phyloP scores from a whole-genome alignment of 1,284 basidiomycete genomes.

The Boletus sp. region DNA sequence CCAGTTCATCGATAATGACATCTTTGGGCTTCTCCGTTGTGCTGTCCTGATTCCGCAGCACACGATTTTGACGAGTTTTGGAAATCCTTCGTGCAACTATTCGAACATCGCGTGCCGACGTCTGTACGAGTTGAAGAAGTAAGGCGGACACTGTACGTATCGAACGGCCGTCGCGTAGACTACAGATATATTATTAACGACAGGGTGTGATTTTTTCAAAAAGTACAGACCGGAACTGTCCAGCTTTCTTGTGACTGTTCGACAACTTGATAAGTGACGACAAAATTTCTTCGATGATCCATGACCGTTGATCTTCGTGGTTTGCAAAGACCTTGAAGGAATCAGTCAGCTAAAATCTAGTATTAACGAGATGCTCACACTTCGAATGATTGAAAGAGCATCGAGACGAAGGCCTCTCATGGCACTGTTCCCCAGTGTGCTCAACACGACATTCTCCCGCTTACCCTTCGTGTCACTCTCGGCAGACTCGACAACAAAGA shows the following conservation, averaged over 20 bases:
- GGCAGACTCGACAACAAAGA: slow-evolving; percentile 76
- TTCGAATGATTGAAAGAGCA: slow-evolving; percentile 78
- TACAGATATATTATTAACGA: slow-evolving; percentile 27
- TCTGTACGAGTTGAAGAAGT: slow-evolving; percentile 93
- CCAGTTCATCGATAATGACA: slow-evolving; percentile 62
- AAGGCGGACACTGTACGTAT: slow-evolving; percentile 93
- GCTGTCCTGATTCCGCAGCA: slow-evolving; percentile 59
- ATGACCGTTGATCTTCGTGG: slow-evolving; percentile 85
- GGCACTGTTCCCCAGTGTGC: slow-evolving; percentile 65
- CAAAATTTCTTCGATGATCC: slow-evolving; percentile 97
- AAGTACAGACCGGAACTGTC: slow-evolving; percentile 72
- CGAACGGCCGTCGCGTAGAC: slow-evolving; percentile 76
- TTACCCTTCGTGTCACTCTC: slow-evolving; percentile 54
- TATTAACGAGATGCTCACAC: slow-evolving; percentile 50
- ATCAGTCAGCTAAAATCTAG: slow-evolving; percentile 1
- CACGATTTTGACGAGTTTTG: slow-evolving; percentile 61
- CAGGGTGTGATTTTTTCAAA: background rate
- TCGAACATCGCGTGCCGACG: slow-evolving; percentile 80
- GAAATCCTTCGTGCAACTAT: slow-evolving; percentile 59
- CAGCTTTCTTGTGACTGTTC: slow-evolving; percentile 83
- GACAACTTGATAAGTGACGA: slow-evolving; percentile 86
- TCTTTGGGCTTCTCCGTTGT: slow-evolving; percentile 45
- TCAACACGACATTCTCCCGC: slow-evolving; percentile 55
- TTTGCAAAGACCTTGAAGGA: slow-evolving; percentile 77
- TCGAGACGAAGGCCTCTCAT: slow-evolving; percentile 83